A percentile compares a stretch with the other conserved stretches of the same genome.
Evolutionary conservation across 495 filamentous ascomycete species (phyloP).

Genomic region (Tuber microsphaerosporum): DNA sequence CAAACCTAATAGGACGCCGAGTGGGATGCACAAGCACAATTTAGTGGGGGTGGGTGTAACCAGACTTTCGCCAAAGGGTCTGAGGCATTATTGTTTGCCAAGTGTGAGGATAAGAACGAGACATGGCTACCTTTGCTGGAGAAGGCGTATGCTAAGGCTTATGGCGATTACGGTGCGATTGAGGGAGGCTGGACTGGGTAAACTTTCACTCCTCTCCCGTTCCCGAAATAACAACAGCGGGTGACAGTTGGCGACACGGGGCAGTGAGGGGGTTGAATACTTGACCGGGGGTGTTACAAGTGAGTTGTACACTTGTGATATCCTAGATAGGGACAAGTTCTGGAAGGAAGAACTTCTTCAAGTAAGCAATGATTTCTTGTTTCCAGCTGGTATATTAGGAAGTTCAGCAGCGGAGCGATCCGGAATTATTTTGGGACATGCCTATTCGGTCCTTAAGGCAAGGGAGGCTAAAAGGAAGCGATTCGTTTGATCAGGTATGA

Average conservation of each 20-base stretch:
- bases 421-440: slow-evolving; percentile 74
- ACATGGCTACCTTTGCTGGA: slow-evolving; percentile 92
- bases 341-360: slow-evolving; percentile 80
- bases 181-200: slow-evolving; percentile 75
- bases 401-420: slow-evolving; percentile 46
- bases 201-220: slow-evolving; percentile 11
- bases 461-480: slow-evolving; percentile 66
- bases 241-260: background rate
- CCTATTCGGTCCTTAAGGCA: slow-evolving; percentile 82
- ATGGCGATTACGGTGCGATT: slow-evolving; percentile 60
- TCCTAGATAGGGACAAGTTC: slow-evolving; percentile 79
- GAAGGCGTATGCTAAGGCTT: slow-evolving; percentile 94
- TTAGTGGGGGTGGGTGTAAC: too few species aligned
- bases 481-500: slow-evolving; percentile 60
- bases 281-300: slow-evolving; percentile 86
- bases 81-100: too few species aligned
- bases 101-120: slow-evolving; percentile 60
- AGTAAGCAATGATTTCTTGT: slow-evolving; percentile 81
- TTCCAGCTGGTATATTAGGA: slow-evolving; percentile 49
- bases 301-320: slow-evolving; percentile 69
- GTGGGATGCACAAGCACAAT: too few species aligned
- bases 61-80: too few species aligned
- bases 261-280: slow-evolving; percentile 84
- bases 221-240: background rate
- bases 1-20: background rate